Evolutionary conservation across 2,329 filamentous ascomycete species (phyloP), one percentile per base, ranked within the genome.

Genomic region (Zarea fungicola): DNA sequence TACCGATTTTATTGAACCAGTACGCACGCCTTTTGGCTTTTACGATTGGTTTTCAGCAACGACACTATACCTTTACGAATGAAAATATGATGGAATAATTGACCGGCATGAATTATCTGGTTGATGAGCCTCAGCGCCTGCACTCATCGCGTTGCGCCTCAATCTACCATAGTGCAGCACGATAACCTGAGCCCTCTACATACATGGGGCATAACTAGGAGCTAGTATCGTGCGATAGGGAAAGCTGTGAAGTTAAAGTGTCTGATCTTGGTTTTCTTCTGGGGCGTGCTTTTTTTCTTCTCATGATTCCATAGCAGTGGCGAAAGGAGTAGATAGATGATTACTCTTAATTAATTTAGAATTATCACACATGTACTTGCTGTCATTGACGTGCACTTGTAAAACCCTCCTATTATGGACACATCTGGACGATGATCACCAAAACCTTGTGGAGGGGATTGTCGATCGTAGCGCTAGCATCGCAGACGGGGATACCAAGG

Each of bases 1-100:
- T 62, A 58, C 55, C 56, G 58, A 61, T 54, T 63, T 60, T 60
- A 50, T 53, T 23, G 58, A 60, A 53, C 55, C 54, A 62, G 54
- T 60, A 65, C 54, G 54, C 59, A 65, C 54, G 56, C 53, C 54
- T 61, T 61, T 50, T 52, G 22, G 48, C 40, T 36, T 50, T 46
- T 28, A 48, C 37, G 37, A 48, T 42, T 46, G 41, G 36, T 26
- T 40, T 36, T 41, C 26, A 29, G 11, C 25, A 34, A 50, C 48
- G 48, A 46, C 22, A 28, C 35, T 28, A 50, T 42, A 50, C 35
- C 36, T 50, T 50, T 37, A 49, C 37, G 46, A 49, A 46, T 26
- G 35, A 43, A 35, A 43, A 43, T 10, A 44, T 42, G 37, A 42
- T 11, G 29, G 45, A 34, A 42, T 16, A 29, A 39, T 34, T 11